Conservation (phyloP, 805 yeast species). For the Tetrapisispora pingtungensis region DNA sequence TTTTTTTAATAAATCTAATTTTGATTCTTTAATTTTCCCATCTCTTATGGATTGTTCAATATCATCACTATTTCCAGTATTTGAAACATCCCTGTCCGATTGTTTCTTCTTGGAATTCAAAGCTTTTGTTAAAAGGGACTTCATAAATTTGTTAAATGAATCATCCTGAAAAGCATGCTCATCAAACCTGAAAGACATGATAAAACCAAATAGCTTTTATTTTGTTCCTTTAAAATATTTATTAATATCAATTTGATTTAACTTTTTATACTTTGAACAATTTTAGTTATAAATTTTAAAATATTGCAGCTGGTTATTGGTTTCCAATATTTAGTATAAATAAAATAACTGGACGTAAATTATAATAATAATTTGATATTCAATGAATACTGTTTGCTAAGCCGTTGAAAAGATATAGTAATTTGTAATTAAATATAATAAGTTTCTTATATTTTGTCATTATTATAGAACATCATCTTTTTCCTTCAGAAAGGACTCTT, state of each 20-base stretch:
- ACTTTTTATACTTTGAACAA: not conserved
- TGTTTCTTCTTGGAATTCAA: conserved; percentile 11
- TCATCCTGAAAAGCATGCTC: conserved; percentile 18
- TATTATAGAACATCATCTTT: too few relatives aligned
- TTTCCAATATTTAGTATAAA: too few relatives aligned
- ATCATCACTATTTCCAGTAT: not conserved
- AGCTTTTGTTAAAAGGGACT: conserved; percentile 17
- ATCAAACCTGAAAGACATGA: conserved; percentile 24
- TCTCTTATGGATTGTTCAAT: not conserved
- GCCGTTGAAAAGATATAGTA: too few relatives aligned
- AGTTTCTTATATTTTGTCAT: too few relatives aligned
- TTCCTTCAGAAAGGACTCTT: not conserved
- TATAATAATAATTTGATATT: too few relatives aligned
- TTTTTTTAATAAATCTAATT: conserved; percentile 9
- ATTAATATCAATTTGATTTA: too few relatives aligned
- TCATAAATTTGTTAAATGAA: conserved; percentile 20
- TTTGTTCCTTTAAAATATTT: too few relatives aligned
- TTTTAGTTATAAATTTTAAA: not conserved
- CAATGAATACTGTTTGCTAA: too few relatives aligned
- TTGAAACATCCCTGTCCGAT: not conserved
- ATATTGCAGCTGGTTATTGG: not conserved
- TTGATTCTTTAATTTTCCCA: conserved; percentile 1
- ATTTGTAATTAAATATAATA: too few relatives aligned
- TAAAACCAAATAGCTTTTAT: too few relatives aligned
- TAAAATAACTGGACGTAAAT: too few relatives aligned